Base-by-base conservation (phyloP, 2,329 filamentous ascomycete species). In the Talaromyces sp. region DNA sequence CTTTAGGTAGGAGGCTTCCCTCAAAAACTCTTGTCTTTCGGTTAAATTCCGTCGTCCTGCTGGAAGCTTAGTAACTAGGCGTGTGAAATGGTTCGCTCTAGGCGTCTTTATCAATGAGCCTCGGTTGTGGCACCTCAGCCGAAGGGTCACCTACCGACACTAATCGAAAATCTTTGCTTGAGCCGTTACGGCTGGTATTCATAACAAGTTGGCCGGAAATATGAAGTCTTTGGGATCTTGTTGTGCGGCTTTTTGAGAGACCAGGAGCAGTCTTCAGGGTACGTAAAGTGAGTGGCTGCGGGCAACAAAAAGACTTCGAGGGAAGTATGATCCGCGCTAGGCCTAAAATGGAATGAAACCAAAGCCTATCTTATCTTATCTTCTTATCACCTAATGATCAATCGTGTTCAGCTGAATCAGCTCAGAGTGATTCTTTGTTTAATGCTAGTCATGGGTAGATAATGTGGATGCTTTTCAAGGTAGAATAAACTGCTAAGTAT, bases 361-460 rank as follows among this genome's bases (percentile, higher is more conserved):
- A 11, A 51, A 27, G 38, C 22, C 22, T 54, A 34, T 49, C 22
- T 49, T 61, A 36, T 53, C 36, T 29, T 27, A 15, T 19, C 29
- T 19, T 61, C 40, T 53, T 49, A 59, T 45, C 27, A 54, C 54
- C 45, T n/a, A n/a, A n/a, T n/a, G n/a, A n/a, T n/a, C n/a, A n/a
- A n/a, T n/a, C n/a, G n/a, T n/a, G n/a, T n/a, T n/a, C n/a, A n/a
- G n/a, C n/a, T n/a, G n/a, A n/a, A n/a, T n/a, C n/a, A n/a, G n/a
- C n/a, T n/a, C n/a, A n/a, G n/a, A n/a, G n/a, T n/a, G n/a, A n/a
- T n/a, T n/a, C n/a, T n/a, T n/a, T n/a, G n/a, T n/a, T n/a, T n/a
- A n/a, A n/a, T n/a, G n/a, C n/a, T n/a, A 36, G 34, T 13, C 34
- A 36, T 15, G 34, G 11, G 11, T 13, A 36, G 15, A 36, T 13